Conservation (phyloP, 2,329 filamentous ascomycete species). For the Hymenoscyphus salicellus region DNA sequence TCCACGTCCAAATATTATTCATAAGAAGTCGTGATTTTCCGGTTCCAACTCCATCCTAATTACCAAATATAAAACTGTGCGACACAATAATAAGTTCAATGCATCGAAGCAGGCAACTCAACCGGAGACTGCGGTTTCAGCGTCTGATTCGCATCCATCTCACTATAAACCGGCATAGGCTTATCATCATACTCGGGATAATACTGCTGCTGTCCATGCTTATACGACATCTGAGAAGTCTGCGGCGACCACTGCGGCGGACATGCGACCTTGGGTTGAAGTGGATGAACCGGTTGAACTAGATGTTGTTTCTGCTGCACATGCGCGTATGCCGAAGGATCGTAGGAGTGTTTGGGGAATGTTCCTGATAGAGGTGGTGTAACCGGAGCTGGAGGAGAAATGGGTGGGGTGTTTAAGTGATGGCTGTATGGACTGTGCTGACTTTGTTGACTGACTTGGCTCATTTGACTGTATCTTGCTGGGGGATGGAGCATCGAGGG, state of each 20-base stretch:
- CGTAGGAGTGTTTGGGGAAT: conserved; percentile 6
- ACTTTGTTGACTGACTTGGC: conserved; percentile 2
- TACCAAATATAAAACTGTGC: background rate
- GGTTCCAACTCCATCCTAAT: background rate
- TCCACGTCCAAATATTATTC: background rate
- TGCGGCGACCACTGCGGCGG: conserved; percentile 15
- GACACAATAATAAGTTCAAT: background rate
- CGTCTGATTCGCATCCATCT: conserved; percentile 14
- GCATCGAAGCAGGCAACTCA: background rate
- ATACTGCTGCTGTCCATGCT: background rate
- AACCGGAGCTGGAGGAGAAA: conserved; percentile 2
- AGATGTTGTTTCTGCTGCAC: background rate
- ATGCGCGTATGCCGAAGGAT: conserved; percentile 7
- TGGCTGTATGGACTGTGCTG: background rate
- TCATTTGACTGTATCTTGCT: conserved; percentile 4
- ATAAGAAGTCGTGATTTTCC: background rate
- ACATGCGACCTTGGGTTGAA: conserved; percentile 2
- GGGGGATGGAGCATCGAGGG: conserved; percentile 2
- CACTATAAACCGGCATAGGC: conserved; percentile 8
- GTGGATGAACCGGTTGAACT: background rate
- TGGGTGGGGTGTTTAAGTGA: background rate
- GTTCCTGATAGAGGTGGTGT: conserved; percentile 10
- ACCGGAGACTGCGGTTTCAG: background rate
- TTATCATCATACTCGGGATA: conserved; percentile 16
- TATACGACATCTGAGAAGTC: conserved; percentile 10